Evolutionary conservation across 2,329 filamentous ascomycete genomes (phyloP), one percentile per base, ranked within the genome.

Genomic region (Penicillium verrucosum): DNA sequence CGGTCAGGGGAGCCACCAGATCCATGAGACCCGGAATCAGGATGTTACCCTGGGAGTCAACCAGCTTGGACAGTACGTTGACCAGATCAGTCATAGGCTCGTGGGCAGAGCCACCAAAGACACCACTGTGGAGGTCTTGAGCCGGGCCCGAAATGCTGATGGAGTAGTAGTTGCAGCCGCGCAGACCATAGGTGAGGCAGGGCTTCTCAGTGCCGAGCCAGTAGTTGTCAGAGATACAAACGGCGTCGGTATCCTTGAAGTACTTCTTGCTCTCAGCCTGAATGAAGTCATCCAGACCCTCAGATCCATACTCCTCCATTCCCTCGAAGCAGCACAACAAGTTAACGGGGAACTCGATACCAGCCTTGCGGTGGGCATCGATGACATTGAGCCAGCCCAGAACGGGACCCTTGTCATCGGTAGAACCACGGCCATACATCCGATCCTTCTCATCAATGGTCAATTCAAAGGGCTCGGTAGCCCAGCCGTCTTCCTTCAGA

Each of bases 161-260:
- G 51, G 89, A 90, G 81, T 97, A 99, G 84, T 99, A 99, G 81
- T 95, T 97, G 86, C 90, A 95, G 52, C 94, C 94, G 65, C 94
- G 89, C 61, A 99, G 88, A 67, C 94, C 94, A 75, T 99, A 99
- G 10, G 94, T 99, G 70, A 99, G 79, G 76, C 94, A 99, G 12
- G 94, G 94, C 83, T 97, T 97, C 83, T 97, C 92, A 6, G 94
- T 97, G 57, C 94, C 94, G 40, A 99, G 87, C 94, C 94, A 99
- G 86, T 99, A 99, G 84, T 99, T 99, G 78, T 99, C 94, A 46
- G 91, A 96, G 73, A 99, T 99, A 80, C 94, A 99, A 59, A 97
- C 91, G 6, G 92, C 94, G 65, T 99, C 94, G 36, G 92, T 87
- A 68, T 97, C 93, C 70, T 91, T 91, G 80, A 99, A 99, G 82